Conservation (phyloP, 495 filamentous ascomycete species). For the Saxophila tyrrhenica region DNA sequence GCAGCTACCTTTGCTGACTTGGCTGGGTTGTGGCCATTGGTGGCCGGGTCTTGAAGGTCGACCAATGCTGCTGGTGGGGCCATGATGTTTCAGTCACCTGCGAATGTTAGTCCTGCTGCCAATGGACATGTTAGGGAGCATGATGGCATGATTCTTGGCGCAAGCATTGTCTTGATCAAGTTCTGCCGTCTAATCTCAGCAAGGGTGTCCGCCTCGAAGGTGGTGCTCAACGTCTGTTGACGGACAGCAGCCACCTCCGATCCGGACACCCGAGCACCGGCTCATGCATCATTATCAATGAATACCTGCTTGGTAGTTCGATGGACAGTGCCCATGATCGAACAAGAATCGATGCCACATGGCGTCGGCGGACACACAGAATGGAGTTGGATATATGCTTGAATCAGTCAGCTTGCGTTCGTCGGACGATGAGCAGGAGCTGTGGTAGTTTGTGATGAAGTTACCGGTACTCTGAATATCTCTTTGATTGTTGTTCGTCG, state of each 20-base stretch:
- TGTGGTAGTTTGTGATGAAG: background rate
- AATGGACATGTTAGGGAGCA: background rate
- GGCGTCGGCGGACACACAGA: background rate
- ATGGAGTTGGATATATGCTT: no score
- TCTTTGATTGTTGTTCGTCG: background rate
- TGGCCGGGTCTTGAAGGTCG: slow-evolving; percentile 30
- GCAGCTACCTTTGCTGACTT: slow-evolving; percentile 8
- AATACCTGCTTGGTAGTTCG: background rate
- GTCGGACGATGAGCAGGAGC: background rate
- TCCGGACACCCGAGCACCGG: background rate
- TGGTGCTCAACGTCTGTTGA: slow-evolving; percentile 17
- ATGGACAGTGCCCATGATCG: background rate
- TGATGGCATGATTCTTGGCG: slow-evolving; percentile 81
- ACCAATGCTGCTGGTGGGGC: slow-evolving; percentile 53
- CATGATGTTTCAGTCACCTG: slow-evolving; percentile 42
- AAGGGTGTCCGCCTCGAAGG: slow-evolving; percentile 33
- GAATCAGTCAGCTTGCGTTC: background rate
- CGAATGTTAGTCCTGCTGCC: slow-evolving; percentile 26
- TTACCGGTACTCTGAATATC: background rate
- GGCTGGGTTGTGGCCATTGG: slow-evolving; percentile 2
- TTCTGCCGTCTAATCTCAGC: slow-evolving; percentile 96
- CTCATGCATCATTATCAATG: background rate
- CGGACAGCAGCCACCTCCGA: background rate
- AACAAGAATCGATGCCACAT: background rate
- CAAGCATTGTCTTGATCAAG: slow-evolving; percentile 99